Evolutionary conservation across 2,329 filamentous ascomycete genomes (phyloP).

Genomic region (Botrytis porri): DNA sequence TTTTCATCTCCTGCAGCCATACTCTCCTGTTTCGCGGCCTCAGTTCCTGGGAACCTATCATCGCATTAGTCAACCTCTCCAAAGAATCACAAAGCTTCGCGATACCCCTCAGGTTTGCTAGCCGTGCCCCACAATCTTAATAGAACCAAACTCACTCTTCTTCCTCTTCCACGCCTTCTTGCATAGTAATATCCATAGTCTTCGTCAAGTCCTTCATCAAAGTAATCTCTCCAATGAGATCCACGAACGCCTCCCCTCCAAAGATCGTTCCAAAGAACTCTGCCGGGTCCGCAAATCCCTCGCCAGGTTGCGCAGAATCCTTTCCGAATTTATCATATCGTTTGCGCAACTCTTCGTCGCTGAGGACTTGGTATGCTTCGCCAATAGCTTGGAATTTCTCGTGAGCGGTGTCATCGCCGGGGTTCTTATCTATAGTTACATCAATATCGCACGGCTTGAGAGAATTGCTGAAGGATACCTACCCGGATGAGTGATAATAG

Average conservation of each 20-base stretch:
- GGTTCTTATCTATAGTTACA: slow-evolving; percentile 78
- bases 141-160: slow-evolving; percentile 40
- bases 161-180: slow-evolving; percentile 66
- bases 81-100: neutral
- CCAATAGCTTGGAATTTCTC: slow-evolving; percentile 89
- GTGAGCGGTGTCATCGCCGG: slow-evolving; percentile 89
- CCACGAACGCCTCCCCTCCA: slow-evolving; percentile 89
- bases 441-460: slow-evolving; percentile 6
- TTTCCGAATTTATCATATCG: slow-evolving; percentile 98
- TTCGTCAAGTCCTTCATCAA: slow-evolving; percentile 98
- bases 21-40: slow-evolving; percentile 56
- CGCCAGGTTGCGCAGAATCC: slow-evolving; percentile 84
- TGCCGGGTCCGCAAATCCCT: slow-evolving; percentile 91
- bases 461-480: slow-evolving; percentile 10
- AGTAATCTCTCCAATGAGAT: slow-evolving; percentile 97
- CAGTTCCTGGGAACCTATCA: slow-evolving; percentile 50
- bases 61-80: slow-evolving; percentile 48
- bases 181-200: slow-evolving; percentile 96
- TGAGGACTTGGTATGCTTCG: slow-evolving; percentile 76
- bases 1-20: slow-evolving; percentile 39
- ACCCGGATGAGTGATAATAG: slow-evolving; percentile 76
- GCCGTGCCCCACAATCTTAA: neutral
- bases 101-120: neutral
- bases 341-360: slow-evolving; percentile 79
- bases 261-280: slow-evolving; percentile 99